Base-by-base conservation (phyloP, 768 basidiomycete species). In the Boletus reticuloceps region DNA sequence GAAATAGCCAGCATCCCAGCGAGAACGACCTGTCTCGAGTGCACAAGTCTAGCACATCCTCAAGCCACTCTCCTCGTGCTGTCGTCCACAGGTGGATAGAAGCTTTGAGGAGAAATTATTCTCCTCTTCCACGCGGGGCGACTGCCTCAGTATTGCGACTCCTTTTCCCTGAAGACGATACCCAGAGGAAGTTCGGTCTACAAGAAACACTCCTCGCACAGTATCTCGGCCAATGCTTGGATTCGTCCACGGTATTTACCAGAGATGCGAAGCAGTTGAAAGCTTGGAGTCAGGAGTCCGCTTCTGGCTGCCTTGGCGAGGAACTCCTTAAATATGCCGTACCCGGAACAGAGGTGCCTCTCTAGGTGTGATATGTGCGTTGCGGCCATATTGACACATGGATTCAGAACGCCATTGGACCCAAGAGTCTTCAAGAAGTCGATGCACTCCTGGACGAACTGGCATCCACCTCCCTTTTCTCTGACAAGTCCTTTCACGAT, bases 91-190 rank as follows among this genome's bases (percentile, higher is more conserved):
- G 65, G 46, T 87, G 84, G 83, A 64, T 78, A 19, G 58, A 63
- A 3, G 64, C 68, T 13, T 69, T 87, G 32, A 76, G 69, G 53
- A 58, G 45, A n/a, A 59, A 67, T 16, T 82, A 77, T 62, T 64
- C 70, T 13, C 81, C 83, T 14, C 69, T 87, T 20, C 80, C 82
- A 0, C 64, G 66, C 0, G 77, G 80, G 5, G 85, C 83, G 0
- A 82, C 85, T 10, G 74, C 77, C 14, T 78, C 79, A 6, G 70
- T 91, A 31, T 85, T 95, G 62, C 81, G 84, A 8, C 70, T 94
- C 6, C 73, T 96, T n/a, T 95, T 94, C 64, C 93, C 94, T 0
- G 86, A 94, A 56, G 84, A 91, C 53, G 91, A 94, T 56, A 62
- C 74, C 1, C 70, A 79, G 16, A 77, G 94, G 22, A 83, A 83